A percentile compares a stretch with the other conserved stretches of the same genome.
These are phyloP conservation scores for Gyrodon lividus DNA, from an alignment of 768 basidiomycete species.

Conservation along the genomic window DNA sequence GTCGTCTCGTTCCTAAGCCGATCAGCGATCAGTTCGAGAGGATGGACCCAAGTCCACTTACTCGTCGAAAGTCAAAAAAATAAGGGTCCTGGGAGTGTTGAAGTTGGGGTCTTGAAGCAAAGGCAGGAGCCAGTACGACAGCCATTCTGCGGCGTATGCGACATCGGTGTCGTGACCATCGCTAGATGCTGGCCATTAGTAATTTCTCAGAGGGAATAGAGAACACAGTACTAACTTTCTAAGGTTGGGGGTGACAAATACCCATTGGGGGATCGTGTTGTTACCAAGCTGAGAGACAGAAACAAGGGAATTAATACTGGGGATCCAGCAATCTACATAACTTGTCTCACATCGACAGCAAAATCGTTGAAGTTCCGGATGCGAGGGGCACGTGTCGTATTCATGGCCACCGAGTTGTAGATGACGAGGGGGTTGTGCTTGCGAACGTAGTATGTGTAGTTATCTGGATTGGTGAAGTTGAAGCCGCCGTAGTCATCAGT, in stretches of 20 bases:
- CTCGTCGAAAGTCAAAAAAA: slow-evolving; percentile 64
- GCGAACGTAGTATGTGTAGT: slow-evolving; percentile 50
- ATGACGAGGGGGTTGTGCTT: slow-evolving; percentile 55
- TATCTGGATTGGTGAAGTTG: slow-evolving; percentile 28
- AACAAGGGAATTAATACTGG: not conserved
- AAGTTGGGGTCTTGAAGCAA: slow-evolving; percentile 49
- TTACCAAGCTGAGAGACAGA: slow-evolving; percentile 27
- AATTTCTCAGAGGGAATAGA: not conserved
- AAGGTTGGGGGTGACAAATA: slow-evolving; percentile 61
- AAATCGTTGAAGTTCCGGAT: slow-evolving; percentile 64
- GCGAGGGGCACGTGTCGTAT: slow-evolving; percentile 38
- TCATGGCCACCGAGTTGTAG: slow-evolving; percentile 47
- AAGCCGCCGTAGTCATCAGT: slow-evolving; percentile 44
- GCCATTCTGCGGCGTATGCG: slow-evolving; percentile 45
- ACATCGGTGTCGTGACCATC: slow-evolving; percentile 60
- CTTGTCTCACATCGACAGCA: slow-evolving; percentile 42
- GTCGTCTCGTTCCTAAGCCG: slow-evolving; percentile 25
- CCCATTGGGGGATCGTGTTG: slow-evolving; percentile 52
- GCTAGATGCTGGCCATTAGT: slow-evolving; percentile 30
- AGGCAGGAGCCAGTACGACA: slow-evolving; percentile 50
- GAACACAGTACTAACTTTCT: slow-evolving; percentile 15
- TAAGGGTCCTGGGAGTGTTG: slow-evolving; percentile 53
- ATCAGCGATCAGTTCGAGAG: not conserved
- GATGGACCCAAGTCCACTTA: slow-evolving; percentile 27
- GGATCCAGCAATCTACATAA: not conserved